Conservation (phyloP, 2,329 filamentous ascomycete species). For the Monosporascus sp. region DNA sequence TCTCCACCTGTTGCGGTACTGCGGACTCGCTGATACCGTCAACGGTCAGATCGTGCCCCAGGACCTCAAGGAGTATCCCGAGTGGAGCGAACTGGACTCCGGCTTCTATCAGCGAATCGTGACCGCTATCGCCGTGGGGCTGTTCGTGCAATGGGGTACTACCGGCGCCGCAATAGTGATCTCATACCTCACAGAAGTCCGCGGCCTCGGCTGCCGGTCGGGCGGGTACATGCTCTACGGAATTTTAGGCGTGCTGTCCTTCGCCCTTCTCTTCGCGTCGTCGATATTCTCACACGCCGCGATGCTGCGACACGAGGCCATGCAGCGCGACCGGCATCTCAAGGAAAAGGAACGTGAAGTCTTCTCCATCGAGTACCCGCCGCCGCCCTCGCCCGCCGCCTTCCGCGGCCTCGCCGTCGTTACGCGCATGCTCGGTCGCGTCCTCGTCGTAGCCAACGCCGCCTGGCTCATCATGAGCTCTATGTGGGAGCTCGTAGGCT, state of each 20-base stretch:
- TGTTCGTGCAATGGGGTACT: conserved; percentile 13
- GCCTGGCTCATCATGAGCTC: conserved; percentile 12
- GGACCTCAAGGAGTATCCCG: conserved; percentile 7
- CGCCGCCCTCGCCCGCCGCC: not conserved
- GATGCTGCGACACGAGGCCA: conserved; percentile 7
- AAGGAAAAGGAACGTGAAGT: not conserved
- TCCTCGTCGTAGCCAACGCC: conserved; percentile 8
- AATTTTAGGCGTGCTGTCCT: conserved; percentile 3
- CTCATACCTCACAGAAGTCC: conserved; percentile 11
- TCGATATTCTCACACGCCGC: conserved; percentile 12
- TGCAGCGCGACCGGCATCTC: not conserved
- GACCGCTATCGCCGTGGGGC: conserved; percentile 3
- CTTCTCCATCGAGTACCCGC: not conserved
- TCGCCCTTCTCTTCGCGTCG: conserved; percentile 9
- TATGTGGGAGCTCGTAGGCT: conserved; percentile 14
- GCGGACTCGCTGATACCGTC: conserved; percentile 3
- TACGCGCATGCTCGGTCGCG: conserved; percentile 8
- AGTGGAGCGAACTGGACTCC: conserved; percentile 8
- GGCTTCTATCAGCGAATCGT: conserved; percentile 10
- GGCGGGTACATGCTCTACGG: conserved; percentile 14
- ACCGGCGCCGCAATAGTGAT: conserved; percentile 11
- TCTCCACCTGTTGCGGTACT: conserved; percentile 6
- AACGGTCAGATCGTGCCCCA: not conserved
- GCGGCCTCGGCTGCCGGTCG: conserved; percentile 13
- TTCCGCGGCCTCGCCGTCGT: conserved; percentile 7